Percentiles rank a stretch among this genome's conserved stretches.
phyloP scores from a whole-genome alignment of 768 basidiomycete species.

The Agaricus blazei region DNA sequence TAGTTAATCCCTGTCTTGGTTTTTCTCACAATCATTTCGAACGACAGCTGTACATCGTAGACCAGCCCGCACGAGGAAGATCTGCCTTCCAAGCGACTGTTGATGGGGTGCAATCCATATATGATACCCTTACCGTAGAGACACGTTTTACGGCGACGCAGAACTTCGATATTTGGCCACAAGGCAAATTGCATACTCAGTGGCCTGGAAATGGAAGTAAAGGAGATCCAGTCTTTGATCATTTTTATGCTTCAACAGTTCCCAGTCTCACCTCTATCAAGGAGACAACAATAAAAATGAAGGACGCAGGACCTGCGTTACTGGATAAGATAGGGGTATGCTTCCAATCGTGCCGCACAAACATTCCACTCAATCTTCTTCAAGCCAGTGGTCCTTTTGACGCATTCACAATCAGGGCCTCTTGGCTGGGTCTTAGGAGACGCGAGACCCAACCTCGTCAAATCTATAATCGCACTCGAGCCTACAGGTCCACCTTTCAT shows the following conservation, averaged over 20 bases:
- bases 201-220: conserved; percentile 49
- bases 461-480: conserved; percentile 44
- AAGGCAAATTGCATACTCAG: conserved; percentile 41
- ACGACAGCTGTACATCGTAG: conserved; percentile 37
- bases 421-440: conserved; percentile 48
- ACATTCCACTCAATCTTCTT: neutral
- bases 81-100: conserved; percentile 36
- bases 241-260: conserved; percentile 38
- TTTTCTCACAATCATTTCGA: too few species aligned
- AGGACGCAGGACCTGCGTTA: conserved; percentile 34
- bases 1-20: neutral
- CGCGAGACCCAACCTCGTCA: conserved; percentile 35
- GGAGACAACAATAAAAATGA: conserved; percentile 34
- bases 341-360: neutral
- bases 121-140: conserved; percentile 27
- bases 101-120: conserved; percentile 29
- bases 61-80: conserved; percentile 41
- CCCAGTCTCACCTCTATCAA: conserved; percentile 31
- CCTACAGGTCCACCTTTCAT: conserved; percentile 48
- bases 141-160: conserved; percentile 40
- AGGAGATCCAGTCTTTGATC: conserved; percentile 40
- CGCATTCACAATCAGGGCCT: conserved; percentile 46
- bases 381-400: conserved; percentile 42
- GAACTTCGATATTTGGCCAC: conserved; percentile 37
- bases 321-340: conserved; percentile 46